Evolutionary conservation across 139 green algal genomes (phyloP), one percentile per base, ranked within the genome.

Genomic region (Coelastrella sp.): DNA sequence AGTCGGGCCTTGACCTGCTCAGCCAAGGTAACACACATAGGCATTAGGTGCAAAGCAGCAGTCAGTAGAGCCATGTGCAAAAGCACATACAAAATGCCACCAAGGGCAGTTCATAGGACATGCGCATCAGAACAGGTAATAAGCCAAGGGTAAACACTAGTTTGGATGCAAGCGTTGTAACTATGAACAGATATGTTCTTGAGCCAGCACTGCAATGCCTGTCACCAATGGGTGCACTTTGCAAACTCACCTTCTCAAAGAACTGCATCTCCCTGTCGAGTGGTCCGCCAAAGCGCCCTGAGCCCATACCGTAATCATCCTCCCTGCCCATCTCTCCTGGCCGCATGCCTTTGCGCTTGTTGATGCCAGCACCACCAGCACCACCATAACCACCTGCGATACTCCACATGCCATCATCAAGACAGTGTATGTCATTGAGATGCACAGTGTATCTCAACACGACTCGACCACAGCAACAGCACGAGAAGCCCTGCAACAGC

Each of bases 1-100:
- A 99, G 90, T 63, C 95, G 91, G 66, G 87, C 24, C 91, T 96
- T 96, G 68, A 76, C 68, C 68, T 7, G 96, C 92, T 93, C 82
- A 96, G 93, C 66, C 97, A 96, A 76, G 35, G 68, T 10, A 11
- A 24, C 17, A 76, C 68, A 76, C n/a, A n/a, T n/a, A n/a, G n/a
- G n/a, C n/a, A n/a, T n/a, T 10, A 11, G 7, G 24, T 24, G 19
- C 17, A n/a, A 76, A 27, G 68, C n/a, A 76, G 68, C 4, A 76
- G 19, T 19, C 17, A 49, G 19, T 8, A 25, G 10, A 24, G 17
- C 68, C 1, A 11, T 27, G n/a, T 27, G 68, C 8, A 76, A 35
- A 76, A 76, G 68, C 68, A 76, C 68, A 35, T 25, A 49, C 1
- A 1, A 49, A 49, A 49, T 49, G 35, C 35, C 35, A 49, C 35